Conservation (phyloP, 495 filamentous ascomycete species). For the Usnea hakonensis region DNA sequence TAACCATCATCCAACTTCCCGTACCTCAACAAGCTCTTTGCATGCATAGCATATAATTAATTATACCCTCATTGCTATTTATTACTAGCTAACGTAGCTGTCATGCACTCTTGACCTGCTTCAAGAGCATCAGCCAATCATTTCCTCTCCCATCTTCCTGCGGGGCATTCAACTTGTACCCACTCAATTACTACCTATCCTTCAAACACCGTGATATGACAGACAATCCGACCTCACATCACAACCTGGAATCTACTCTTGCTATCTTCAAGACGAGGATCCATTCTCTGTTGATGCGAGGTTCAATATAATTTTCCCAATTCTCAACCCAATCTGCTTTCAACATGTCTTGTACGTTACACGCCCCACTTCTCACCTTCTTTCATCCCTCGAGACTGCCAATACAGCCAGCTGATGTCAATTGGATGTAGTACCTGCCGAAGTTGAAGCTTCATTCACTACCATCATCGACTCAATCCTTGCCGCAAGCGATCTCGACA, state of each 20-base stretch:
- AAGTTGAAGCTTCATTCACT: slow-evolving; percentile 60
- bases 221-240: neutral
- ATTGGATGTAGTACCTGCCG: slow-evolving; percentile 50
- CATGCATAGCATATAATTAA: neutral
- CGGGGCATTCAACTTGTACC: neutral
- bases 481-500: slow-evolving; percentile 70
- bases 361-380: neutral
- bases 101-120: neutral
- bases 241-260: neutral
- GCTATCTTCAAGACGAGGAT: neutral
- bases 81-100: too few relatives aligned
- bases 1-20: neutral
- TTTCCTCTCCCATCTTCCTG: neutral
- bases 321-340: neutral
- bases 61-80: neutral
- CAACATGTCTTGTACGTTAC: slow-evolving; percentile 8
- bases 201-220: neutral
- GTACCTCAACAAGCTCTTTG: neutral
- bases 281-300: neutral
- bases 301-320: neutral
- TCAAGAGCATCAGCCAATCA: neutral
- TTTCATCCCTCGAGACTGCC: neutral
- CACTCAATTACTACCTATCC: neutral
- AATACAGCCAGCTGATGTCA: neutral
- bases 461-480: slow-evolving; percentile 91